A percentile compares a stretch with the other conserved stretches of the same genome.
These are phyloP conservation scores for Amphicarpaea edgeworthii DNA, from an alignment of 306 rosid species.

Conservation along the genomic window DNA sequence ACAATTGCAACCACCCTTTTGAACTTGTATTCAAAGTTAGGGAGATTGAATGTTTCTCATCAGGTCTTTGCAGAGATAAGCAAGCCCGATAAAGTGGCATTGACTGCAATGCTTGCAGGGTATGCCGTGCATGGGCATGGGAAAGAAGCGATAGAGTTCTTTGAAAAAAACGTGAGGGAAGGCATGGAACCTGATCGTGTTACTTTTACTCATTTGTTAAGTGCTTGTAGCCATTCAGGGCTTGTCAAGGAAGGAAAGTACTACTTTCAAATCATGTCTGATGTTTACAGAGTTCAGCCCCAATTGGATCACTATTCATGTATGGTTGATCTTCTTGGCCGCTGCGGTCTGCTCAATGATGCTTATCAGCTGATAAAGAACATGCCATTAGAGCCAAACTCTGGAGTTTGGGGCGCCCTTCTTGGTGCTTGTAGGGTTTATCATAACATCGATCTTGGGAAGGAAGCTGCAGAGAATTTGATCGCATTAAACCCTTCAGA, in stretches of 20 bases:
- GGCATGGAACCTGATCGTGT: slow-evolving; percentile 81
- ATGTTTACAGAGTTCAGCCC: slow-evolving; percentile 63
- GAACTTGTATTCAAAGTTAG: slow-evolving; percentile 71
- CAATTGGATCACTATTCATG: slow-evolving; percentile 83
- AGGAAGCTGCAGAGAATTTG: slow-evolving; percentile 71
- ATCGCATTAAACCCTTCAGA: slow-evolving; percentile 66
- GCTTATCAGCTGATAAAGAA: slow-evolving; percentile 64
- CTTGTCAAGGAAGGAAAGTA: slow-evolving; percentile 66
- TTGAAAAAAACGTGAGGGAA: slow-evolving; percentile 55
- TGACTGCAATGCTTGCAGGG: slow-evolving; percentile 84
- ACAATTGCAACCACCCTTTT: slow-evolving; percentile 64
- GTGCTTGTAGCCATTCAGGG: slow-evolving; percentile 91
- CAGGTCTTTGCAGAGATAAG: slow-evolving; percentile 62
- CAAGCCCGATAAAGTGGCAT: slow-evolving; percentile 72
- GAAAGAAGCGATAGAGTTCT: slow-evolving; percentile 63
- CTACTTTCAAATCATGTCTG: slow-evolving; percentile 66
- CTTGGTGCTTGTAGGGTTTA: slow-evolving; percentile 78
- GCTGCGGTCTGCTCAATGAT: slow-evolving; percentile 63
- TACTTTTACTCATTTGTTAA: slow-evolving; percentile 78
- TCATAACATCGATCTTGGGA: slow-evolving; percentile 65
- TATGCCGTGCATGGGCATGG: slow-evolving; percentile 75
- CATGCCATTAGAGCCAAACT: slow-evolving; percentile 79
- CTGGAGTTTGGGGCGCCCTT: slow-evolving; percentile 87
- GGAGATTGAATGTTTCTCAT: slow-evolving; percentile 62
- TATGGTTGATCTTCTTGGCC: slow-evolving; percentile 90